Percentiles rank a stretch among this genome's conserved stretches.
Evolutionary conservation across 768 basidiomycete species (phyloP).

Genomic region (Piloderma croceum): DNA sequence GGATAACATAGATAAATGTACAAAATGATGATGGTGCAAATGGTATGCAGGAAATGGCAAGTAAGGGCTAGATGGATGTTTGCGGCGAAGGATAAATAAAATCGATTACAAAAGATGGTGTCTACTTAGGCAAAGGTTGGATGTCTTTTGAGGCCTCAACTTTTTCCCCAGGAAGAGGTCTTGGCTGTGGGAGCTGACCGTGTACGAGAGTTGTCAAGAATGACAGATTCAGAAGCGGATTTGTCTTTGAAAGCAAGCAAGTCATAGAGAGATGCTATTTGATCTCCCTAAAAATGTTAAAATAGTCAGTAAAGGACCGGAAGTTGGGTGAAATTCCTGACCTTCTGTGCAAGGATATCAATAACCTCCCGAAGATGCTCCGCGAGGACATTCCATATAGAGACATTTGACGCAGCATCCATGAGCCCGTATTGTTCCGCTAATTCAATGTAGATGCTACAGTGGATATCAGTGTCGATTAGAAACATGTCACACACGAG

Average conservation of each 20-base stretch:
- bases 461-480: constrained; percentile 1
- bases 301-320: constrained; percentile 1
- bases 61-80: no score
- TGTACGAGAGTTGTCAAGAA: not conserved
- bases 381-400: constrained; percentile 80
- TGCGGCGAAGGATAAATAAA: no score
- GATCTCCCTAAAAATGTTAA: constrained; percentile 78
- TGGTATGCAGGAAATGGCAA: no score
- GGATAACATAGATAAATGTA: constrained; percentile 40
- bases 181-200: not conserved
- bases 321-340: constrained; percentile 25
- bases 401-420: constrained; percentile 76
- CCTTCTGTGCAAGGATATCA: constrained; percentile 89
- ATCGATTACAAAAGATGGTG: no score
- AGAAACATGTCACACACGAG: constrained; percentile 3
- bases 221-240: constrained; percentile 22
- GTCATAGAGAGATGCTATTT: constrained; percentile 89
- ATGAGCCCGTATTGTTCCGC: constrained; percentile 91
- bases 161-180: not conserved
- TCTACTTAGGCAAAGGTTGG: not conserved
- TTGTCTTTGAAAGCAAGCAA: constrained; percentile 74
- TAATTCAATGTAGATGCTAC: constrained; percentile 83
- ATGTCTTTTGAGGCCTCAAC: not conserved
- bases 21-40: no score
- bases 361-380: constrained; percentile 88